These are phyloP conservation scores for Nicotiana attenuata DNA, from an alignment of 257 asterid species.

Conservation along the genomic window DNA sequence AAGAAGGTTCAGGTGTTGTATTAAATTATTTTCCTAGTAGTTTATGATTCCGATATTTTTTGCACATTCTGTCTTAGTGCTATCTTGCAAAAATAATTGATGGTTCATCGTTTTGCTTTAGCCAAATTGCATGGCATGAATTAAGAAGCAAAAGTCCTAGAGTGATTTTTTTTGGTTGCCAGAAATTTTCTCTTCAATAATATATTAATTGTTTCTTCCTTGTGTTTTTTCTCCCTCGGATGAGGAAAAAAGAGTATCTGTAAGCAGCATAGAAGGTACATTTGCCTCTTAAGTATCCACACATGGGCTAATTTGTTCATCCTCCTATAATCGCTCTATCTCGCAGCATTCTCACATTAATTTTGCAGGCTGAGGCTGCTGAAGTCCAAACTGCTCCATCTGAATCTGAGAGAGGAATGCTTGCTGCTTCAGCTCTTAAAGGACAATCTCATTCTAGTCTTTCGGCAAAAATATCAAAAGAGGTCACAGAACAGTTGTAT, in stretches of 20 bases:
- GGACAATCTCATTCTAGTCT: slow-evolving; percentile 32
- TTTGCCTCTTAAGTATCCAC: background rate
- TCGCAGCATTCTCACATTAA: background rate
- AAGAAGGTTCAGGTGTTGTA: slow-evolving; percentile 75
- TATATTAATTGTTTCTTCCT: background rate
- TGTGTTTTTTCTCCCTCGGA: background rate
- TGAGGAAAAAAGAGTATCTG: background rate
- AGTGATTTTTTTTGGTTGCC: background rate
- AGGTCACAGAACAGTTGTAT: slow-evolving; percentile 36
- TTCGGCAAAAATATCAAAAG: slow-evolving; percentile 46
- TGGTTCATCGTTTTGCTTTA: background rate
- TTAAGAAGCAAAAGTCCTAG: background rate
- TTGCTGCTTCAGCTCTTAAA: slow-evolving; percentile 25
- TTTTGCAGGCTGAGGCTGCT: slow-evolving; percentile 64
- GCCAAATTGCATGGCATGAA: background rate
- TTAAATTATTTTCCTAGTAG: background rate
- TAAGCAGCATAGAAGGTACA: background rate
- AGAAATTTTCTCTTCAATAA: background rate
- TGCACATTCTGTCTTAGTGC: too few species aligned
- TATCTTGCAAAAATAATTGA: background rate
- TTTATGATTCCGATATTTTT: background rate
- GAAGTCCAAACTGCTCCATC: slow-evolving; percentile 35
- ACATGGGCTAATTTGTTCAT: background rate
- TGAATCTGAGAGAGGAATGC: slow-evolving; percentile 14
- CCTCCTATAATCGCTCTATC: background rate